Conservation (phyloP, 1,139 yeast species). For the Debaryomycetaceae sp. region DNA sequence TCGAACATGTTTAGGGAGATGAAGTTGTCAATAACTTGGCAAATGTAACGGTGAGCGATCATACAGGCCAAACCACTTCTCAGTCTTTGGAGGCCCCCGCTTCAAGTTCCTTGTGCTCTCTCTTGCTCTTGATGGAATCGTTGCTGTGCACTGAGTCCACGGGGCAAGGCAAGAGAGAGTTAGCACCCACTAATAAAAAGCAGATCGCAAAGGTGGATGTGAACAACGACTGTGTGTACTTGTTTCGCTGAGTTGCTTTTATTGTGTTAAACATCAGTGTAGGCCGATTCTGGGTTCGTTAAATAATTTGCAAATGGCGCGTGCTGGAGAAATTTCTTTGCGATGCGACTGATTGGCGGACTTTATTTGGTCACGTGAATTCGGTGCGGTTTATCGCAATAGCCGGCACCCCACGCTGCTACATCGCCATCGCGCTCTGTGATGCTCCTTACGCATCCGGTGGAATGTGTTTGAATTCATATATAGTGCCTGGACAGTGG, state of each 20-base stretch:
- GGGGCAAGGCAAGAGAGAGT: constrained; percentile 68
- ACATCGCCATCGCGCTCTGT: no score
- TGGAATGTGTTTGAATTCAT: no score
- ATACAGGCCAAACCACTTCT: constrained; percentile 9
- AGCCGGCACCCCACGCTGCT: no score
- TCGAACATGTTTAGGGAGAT: no score
- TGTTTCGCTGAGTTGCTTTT: constrained; percentile 45
- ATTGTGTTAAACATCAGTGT: constrained; percentile 17
- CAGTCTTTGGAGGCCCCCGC: not conserved
- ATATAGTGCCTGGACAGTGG: no score
- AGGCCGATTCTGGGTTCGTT: not conserved
- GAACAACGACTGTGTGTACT: constrained; percentile 56
- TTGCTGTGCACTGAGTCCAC: constrained; percentile 40
- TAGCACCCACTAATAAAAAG: constrained; percentile 58
- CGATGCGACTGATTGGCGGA: no score
- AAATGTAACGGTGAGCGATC: constrained; percentile 12
- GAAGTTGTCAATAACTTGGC: no score
- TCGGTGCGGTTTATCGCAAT: no score
- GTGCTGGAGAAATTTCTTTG: no score
- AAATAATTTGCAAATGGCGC: no score
- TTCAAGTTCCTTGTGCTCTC: constrained; percentile 7
- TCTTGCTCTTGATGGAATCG: constrained; percentile 28
- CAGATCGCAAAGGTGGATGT: constrained; percentile 70
- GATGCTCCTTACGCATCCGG: no score
- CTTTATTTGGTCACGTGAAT: no score